phyloP scores from a whole-genome alignment of 305 asterid species.

The Rubia peregrina region DNA sequence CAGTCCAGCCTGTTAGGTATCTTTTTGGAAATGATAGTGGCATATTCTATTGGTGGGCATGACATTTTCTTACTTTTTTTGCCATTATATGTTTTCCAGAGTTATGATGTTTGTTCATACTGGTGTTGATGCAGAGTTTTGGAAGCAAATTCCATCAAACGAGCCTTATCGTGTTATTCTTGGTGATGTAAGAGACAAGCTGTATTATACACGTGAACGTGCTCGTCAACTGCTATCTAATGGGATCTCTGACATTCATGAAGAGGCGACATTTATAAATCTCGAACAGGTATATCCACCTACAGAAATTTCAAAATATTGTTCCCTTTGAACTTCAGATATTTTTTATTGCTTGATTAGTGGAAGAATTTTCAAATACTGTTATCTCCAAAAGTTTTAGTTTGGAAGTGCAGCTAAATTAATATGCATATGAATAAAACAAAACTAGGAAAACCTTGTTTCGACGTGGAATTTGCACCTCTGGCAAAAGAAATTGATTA shows the following conservation, averaged over 20 bases:
- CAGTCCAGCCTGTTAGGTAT: not conserved
- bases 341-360: not conserved
- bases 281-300: conserved; percentile 26
- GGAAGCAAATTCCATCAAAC: conserved; percentile 86
- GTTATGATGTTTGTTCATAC: conserved; percentile 3
- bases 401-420: too few relatives aligned
- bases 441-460: too few relatives aligned
- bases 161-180: conserved; percentile 92
- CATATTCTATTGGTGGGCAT: not conserved
- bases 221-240: conserved; percentile 58
- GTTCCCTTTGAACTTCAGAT: conserved; percentile 1
- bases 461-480: too few relatives aligned
- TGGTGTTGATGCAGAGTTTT: conserved; percentile 48
- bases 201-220: conserved; percentile 75
- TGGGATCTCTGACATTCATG: conserved; percentile 50
- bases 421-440: too few relatives aligned
- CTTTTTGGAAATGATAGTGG: not conserved
- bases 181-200: conserved; percentile 87
- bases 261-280: conserved; percentile 46
- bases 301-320: conserved; percentile 7
- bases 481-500: too few relatives aligned
- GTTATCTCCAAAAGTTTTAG: not conserved
- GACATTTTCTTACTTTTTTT: not conserved
- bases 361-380: not conserved
- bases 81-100: not conserved